phyloP scores from a whole-genome alignment of 371 early-diverging fungal genomes.

The Gilbertella persicaria region DNA sequence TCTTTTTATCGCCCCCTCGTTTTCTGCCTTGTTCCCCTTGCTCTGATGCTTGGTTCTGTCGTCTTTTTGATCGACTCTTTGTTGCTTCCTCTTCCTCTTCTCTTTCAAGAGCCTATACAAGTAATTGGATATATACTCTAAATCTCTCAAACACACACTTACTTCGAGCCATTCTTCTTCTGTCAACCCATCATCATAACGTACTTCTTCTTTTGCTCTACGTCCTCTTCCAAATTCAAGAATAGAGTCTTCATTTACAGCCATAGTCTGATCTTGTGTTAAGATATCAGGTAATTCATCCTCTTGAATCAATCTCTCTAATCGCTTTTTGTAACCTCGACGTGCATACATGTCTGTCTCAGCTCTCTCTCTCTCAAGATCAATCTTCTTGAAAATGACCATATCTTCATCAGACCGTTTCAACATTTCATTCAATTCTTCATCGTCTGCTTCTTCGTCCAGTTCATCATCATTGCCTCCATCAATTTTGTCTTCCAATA shows the following conservation, averaged over 20 bases:
- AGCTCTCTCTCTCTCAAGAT: conserved; percentile 40
- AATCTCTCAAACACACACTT: no score
- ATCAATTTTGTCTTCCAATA: conserved; percentile 68
- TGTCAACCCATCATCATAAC: conserved; percentile 91
- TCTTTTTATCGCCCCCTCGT: no score
- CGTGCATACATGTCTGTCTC: conserved; percentile 25
- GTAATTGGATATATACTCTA: no score
- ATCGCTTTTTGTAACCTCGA: conserved; percentile 42
- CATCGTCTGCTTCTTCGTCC: conserved; percentile 63
- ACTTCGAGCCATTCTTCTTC: conserved; percentile 91
- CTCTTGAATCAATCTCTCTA: conserved; percentile 80
- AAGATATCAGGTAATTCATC: conserved; percentile 87
- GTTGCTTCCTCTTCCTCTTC: conserved; percentile 25
- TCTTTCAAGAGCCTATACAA: no score
- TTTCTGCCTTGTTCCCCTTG: no score
- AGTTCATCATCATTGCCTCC: conserved; percentile 62
- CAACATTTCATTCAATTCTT: conserved; percentile 60
- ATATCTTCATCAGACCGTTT: conserved; percentile 41
- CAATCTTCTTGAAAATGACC: conserved; percentile 34
- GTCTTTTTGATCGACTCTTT: no score
- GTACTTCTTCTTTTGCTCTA: conserved; percentile 64
- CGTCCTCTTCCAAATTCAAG: conserved; percentile 63
- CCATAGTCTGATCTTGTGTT: conserved; percentile 57
- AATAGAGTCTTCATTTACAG: conserved; percentile 46
- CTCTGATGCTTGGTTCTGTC: no score